These are phyloP conservation scores for Auricularia sp. DNA, from an alignment of 768 basidiomycete genomes.

Conservation along the genomic window DNA sequence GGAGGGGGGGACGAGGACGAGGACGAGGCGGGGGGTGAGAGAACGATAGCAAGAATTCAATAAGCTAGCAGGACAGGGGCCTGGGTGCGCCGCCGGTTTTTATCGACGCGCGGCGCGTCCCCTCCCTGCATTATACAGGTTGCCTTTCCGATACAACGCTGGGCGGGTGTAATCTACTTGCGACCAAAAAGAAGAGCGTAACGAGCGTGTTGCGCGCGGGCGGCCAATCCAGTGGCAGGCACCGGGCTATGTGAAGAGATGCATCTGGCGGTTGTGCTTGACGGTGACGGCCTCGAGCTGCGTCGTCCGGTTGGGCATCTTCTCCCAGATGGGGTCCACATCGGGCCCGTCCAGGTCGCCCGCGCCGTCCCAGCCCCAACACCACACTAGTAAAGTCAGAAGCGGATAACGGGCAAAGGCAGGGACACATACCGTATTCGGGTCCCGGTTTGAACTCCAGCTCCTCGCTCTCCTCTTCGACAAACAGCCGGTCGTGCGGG, in stretches of 20 bases:
- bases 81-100: too few relatives aligned
- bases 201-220: too few relatives aligned
- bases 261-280: conserved; percentile 48
- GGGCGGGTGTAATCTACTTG: too few relatives aligned
- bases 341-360: conserved; percentile 97
- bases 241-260: neutral
- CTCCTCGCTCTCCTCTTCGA: conserved; percentile 71
- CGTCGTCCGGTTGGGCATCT: conserved; percentile 58
- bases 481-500: conserved; percentile 90
- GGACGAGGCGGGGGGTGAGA: too few relatives aligned
- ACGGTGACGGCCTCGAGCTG: conserved; percentile 51
- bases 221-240: too few relatives aligned
- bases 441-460: conserved; percentile 76
- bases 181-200: too few relatives aligned
- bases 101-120: too few relatives aligned
- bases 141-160: too few relatives aligned
- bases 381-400: conserved; percentile 64
- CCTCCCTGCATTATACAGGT: too few relatives aligned
- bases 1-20: too few relatives aligned
- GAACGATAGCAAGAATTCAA: too few relatives aligned
- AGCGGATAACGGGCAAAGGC: neutral
- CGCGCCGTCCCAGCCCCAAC: conserved; percentile 99
- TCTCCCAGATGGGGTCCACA: conserved; percentile 96
- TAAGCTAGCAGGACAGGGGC: too few relatives aligned
- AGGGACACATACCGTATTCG: conserved; percentile 50